phyloP scores from a whole-genome alignment of 495 filamentous ascomycete genomes.

The Penicillium coffeae region DNA sequence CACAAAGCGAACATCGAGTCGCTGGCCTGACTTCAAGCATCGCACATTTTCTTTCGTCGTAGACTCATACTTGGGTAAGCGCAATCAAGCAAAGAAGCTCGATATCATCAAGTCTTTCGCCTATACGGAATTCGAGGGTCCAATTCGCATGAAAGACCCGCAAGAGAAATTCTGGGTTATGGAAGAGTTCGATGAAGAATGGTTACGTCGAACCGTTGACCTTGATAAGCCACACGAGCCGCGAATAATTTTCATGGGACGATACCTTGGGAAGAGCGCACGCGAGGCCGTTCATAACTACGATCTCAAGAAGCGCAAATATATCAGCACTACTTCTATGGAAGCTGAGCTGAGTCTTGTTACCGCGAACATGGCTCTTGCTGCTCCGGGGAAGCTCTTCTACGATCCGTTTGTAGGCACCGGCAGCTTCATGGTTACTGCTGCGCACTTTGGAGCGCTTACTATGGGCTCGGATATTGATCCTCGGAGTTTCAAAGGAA shows the following conservation, averaged over 20 bases:
- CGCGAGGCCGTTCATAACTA: slow-evolving; percentile 68
- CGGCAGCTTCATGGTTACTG: slow-evolving; percentile 82
- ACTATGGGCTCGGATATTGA: slow-evolving; percentile 90
- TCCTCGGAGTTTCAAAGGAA: slow-evolving; percentile 77
- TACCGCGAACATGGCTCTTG: slow-evolving; percentile 85
- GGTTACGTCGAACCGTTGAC: slow-evolving; percentile 11
- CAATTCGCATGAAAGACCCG: slow-evolving; percentile 66
- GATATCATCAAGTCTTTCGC: slow-evolving; percentile 75
- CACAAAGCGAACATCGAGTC: slow-evolving; percentile 47
- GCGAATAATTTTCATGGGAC: slow-evolving; percentile 63
- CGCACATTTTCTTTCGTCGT: slow-evolving; percentile 77
- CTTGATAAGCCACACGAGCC: slow-evolving; percentile 44
- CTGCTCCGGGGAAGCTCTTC: slow-evolving; percentile 74
- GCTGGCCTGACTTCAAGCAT: slow-evolving; percentile 60
- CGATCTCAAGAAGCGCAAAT: slow-evolving; percentile 85
- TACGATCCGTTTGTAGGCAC: slow-evolving; percentile 97
- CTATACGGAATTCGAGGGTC: slow-evolving; percentile 73
- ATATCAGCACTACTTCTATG: slow-evolving; percentile 96
- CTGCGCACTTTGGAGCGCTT: slow-evolving; percentile 81
- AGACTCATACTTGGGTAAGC: slow-evolving; percentile 71
- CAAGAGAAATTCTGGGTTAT: slow-evolving; percentile 73
- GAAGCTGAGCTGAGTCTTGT: slow-evolving; percentile 89
- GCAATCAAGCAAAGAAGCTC: slow-evolving; percentile 52
- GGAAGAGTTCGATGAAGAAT: slow-evolving; percentile 66
- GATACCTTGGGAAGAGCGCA: slow-evolving; percentile 58